Conservation (phyloP, 352 stramenopile species). For the Globisporangium spiculum region DNA sequence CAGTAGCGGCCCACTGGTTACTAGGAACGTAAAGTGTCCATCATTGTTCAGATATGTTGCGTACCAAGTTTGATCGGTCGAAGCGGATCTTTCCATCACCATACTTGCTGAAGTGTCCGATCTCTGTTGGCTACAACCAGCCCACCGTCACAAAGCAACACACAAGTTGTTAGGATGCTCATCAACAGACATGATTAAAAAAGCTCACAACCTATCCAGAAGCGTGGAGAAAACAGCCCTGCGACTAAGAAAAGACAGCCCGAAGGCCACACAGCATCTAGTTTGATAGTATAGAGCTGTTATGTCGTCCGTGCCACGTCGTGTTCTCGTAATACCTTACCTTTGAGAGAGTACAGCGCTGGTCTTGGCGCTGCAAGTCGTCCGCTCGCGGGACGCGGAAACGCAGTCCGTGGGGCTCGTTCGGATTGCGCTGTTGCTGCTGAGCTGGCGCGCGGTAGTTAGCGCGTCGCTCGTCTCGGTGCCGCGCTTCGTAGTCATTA, state of each 20-base stretch:
- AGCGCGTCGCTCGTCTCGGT: not conserved
- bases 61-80: conserved; percentile 63
- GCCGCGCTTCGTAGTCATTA: conserved; percentile 3
- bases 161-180: not conserved
- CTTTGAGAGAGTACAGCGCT: conserved; percentile 19
- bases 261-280: not conserved
- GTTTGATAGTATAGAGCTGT: not conserved
- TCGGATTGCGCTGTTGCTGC: not conserved
- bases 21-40: not conserved
- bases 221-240: not conserved
- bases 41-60: conserved; percentile 6
- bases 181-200: not conserved
- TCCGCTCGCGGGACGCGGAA: conserved; percentile 27
- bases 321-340: conserved; percentile 16
- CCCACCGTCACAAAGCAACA: not conserved
- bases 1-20: not conserved
- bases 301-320: not conserved
- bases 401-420: conserved; percentile 9
- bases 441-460: not conserved
- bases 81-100: conserved; percentile 40
- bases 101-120: conserved; percentile 68
- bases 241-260: conserved; percentile 3
- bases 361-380: conserved; percentile 26
- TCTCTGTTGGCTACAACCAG: conserved; percentile 46
- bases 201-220: conserved; percentile 10